Base-by-base conservation (phyloP, 805 yeast genomes). In the Yarrowia divulgata region DNA sequence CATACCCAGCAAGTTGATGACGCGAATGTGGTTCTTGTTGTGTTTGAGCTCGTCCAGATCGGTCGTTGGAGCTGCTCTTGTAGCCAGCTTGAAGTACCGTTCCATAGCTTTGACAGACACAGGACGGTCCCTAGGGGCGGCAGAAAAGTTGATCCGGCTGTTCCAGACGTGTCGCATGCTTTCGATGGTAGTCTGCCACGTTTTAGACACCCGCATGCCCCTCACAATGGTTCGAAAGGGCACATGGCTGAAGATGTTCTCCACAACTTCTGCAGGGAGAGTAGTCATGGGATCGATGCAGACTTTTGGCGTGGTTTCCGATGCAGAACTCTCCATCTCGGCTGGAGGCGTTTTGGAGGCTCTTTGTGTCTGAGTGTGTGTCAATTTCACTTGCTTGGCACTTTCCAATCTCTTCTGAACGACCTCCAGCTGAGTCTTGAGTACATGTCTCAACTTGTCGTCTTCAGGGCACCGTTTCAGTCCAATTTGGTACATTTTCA, bases 101-200 rank as follows among this genome's bases (percentile, higher is more conserved):
- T 63, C 57, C 68, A 63, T 63, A 16, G 68, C 39, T 29, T 63
- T 63, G 57, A 29, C 45, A 9, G 68, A 29, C 10, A 63, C 57
- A 13, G 66, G 68, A 37, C 57, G 46, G 39, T 63, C 57, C 29
- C 16, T 60, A 8, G 42, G 66, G 16, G 57, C 55, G 0, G 57
- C 68, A 10, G 68, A 63, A 32, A 63, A 63, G 68, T 63, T 63
- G 57, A 63, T 63, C 32, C 39, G 43, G 29, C 57, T 63, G 13
- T 63, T 63, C 68, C 68, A 63, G n/a, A 63, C 57, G 39, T 35
- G 43, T 13, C 68, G 32, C 68, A 63, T 63, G 57, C 57, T 40
- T 14, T 63, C 68, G n/a, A 63, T 39, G 23, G 34, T 39, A 3
- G 29, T 9, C 39, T 48, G 19, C 68, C 68, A 63, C 4, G 48